phyloP scores from a whole-genome alignment of 495 filamentous ascomycete genomes.

The Penicillium diatomitis region DNA sequence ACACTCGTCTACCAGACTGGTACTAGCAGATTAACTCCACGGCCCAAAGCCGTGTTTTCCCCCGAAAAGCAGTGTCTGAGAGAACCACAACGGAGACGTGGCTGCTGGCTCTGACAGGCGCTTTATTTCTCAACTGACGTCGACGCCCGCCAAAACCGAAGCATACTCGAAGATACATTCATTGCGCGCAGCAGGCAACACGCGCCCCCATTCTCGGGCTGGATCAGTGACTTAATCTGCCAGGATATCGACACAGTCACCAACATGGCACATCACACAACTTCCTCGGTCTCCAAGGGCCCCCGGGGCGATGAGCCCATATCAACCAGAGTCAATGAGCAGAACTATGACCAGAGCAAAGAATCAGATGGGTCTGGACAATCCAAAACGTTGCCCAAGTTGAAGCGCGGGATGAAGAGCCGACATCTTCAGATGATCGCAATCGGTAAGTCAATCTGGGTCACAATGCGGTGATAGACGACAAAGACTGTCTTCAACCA shows the following conservation, averaged over 20 bases:
- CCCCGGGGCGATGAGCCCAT: neutral
- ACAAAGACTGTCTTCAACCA: neutral
- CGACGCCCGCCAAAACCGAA: neutral
- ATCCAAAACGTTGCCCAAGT: conserved; percentile 5
- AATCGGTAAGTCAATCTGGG: conserved; percentile 46
- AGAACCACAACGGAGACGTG: too few relatives aligned
- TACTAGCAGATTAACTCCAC: too few relatives aligned
- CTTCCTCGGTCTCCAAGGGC: neutral
- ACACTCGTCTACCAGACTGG: too few relatives aligned
- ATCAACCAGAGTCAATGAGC: neutral
- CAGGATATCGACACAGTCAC: too few relatives aligned
- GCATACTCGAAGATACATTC: neutral
- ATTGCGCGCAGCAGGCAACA: too few relatives aligned
- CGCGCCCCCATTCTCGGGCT: neutral
- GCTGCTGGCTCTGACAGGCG: too few relatives aligned
- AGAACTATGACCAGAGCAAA: neutral
- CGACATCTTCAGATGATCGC: conserved; percentile 43
- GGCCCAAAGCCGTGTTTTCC: too few relatives aligned
- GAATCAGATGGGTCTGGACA: neutral
- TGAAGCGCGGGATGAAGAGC: conserved; percentile 47
- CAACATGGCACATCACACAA: neutral
- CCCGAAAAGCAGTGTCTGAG: too few relatives aligned
- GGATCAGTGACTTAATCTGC: neutral
- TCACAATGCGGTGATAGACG: conserved; percentile 32
- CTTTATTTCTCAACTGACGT: too few relatives aligned